These are phyloP conservation scores for Cylindrodendrum hubeiense DNA, from an alignment of 2,329 filamentous ascomycete species.

Conservation along the genomic window DNA sequence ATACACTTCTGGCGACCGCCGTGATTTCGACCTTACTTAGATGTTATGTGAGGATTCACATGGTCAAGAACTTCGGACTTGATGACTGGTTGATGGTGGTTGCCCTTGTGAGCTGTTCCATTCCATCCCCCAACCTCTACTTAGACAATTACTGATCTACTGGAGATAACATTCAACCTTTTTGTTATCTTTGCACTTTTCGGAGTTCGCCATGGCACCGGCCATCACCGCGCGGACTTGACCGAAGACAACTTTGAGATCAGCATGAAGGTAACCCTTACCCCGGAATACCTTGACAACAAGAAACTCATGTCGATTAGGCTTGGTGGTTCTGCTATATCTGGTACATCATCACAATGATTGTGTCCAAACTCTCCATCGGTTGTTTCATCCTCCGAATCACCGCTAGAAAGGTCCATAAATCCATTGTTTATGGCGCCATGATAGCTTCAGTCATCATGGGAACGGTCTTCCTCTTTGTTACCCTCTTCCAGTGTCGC, in stretches of 20 bases:
- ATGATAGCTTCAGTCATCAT: slow-evolving; percentile 51
- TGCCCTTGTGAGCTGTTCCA: slow-evolving; percentile 45
- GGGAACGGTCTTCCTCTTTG: slow-evolving; percentile 56
- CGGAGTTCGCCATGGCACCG: slow-evolving; percentile 56
- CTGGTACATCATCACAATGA: slow-evolving; percentile 52
- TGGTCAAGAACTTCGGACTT: slow-evolving; percentile 54
- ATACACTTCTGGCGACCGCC: slow-evolving; percentile 44
- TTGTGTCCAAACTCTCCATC: slow-evolving; percentile 57
- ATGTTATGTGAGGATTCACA: slow-evolving; percentile 48
- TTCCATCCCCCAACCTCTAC: too few relatives aligned
- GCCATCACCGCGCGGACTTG: slow-evolving; percentile 52
- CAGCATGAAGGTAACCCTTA: slow-evolving; percentile 50
- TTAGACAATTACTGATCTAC: neutral
- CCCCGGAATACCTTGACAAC: neutral
- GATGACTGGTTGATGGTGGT: slow-evolving; percentile 56
- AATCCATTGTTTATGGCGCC: slow-evolving; percentile 52
- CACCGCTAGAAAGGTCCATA: slow-evolving; percentile 48
- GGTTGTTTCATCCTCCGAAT: slow-evolving; percentile 58
- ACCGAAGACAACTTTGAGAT: slow-evolving; percentile 34
- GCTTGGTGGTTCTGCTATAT: slow-evolving; percentile 56
- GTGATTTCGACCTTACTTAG: slow-evolving; percentile 46
- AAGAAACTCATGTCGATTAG: slow-evolving; percentile 22
- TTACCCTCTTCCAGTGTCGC: slow-evolving; percentile 55
- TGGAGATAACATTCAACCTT: slow-evolving; percentile 50
- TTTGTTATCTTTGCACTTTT: slow-evolving; percentile 50